Evolutionary conservation across 495 filamentous ascomycete species (phyloP).

Genomic region (Articulospora tetracladia): DNA sequence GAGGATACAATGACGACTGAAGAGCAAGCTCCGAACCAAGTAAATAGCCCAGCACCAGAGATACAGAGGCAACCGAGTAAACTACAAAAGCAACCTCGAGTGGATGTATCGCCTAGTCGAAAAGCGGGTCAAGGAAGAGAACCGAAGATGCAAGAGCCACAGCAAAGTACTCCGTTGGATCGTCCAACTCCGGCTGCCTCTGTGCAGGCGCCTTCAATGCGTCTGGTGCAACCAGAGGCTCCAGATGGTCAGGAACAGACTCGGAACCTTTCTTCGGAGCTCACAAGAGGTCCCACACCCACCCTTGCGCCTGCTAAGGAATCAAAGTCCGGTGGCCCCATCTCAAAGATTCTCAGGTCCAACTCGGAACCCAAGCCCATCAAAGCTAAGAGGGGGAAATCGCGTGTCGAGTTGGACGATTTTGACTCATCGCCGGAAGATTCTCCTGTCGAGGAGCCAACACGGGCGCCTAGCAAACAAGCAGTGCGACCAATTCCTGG

Average conservation of each 20-base stretch:
- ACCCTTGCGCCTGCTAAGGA: constrained; percentile 11
- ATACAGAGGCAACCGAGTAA: constrained; percentile 63
- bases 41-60: constrained; percentile 21
- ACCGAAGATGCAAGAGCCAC: constrained; percentile 35
- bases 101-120: constrained; percentile 48
- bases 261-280: constrained; percentile 24
- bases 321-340: constrained; percentile 23
- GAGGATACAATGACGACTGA: constrained; percentile 18
- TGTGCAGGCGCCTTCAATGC: constrained; percentile 50
- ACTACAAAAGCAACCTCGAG: constrained; percentile 66
- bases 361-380: constrained; percentile 40
- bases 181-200: constrained; percentile 29
- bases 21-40: constrained; percentile 24
- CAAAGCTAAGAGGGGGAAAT: constrained; percentile 47
- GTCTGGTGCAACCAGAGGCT: constrained; percentile 54
- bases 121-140: constrained; percentile 30
- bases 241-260: constrained; percentile 27
- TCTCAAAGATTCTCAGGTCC: constrained; percentile 31
- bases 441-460: constrained; percentile 29
- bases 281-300: constrained; percentile 25
- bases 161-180: constrained; percentile 21
- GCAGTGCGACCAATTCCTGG: constrained; percentile 28
- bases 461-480: constrained; percentile 23
- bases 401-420: constrained; percentile 44
- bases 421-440: constrained; percentile 43